Percentiles rank a stretch among this genome's conserved stretches.
Evolutionary conservation across 306 rosid genomes (phyloP).

Genomic region (Inga laurina): DNA sequence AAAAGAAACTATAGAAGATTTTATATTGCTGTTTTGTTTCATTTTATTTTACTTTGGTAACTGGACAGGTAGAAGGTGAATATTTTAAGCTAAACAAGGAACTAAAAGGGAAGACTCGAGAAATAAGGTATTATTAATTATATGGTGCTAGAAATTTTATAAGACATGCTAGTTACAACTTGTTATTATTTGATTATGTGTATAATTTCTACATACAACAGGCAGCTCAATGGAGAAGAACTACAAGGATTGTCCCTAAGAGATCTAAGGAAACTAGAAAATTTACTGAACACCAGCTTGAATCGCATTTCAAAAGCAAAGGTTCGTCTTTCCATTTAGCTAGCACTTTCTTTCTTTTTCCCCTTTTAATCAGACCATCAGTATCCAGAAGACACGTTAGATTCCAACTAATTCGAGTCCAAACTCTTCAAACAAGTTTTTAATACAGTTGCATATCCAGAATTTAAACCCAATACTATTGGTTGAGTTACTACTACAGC

Average conservation of each 20-base stretch:
- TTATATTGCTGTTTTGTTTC: not conserved
- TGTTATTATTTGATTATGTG: not conserved
- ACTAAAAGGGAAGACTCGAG: not conserved
- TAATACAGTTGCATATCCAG: not conserved
- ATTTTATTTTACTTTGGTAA: not conserved
- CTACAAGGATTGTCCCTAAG: constrained; percentile 2
- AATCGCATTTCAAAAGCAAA: not conserved
- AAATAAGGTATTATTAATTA: constrained; percentile 17
- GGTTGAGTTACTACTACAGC: not conserved
- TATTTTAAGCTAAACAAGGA: not conserved
- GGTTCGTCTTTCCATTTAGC: not conserved
- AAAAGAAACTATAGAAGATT: too few species aligned
- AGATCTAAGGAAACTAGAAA: constrained; percentile 3
- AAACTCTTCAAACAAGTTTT: not conserved
- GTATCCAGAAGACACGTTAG: not conserved
- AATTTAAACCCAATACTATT: not conserved
- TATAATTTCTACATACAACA: not conserved
- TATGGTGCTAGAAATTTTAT: not conserved
- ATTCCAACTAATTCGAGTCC: not conserved
- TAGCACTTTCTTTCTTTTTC: not conserved
- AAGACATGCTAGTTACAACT: not conserved
- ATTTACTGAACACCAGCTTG: not conserved
- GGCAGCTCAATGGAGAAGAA: constrained; percentile 16
- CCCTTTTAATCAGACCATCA: not conserved
- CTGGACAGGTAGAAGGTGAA: not conserved